These are phyloP conservation scores for Chalaropsis ovoidea DNA, from an alignment of 2,329 filamentous ascomycete genomes.

Conservation along the genomic window DNA sequence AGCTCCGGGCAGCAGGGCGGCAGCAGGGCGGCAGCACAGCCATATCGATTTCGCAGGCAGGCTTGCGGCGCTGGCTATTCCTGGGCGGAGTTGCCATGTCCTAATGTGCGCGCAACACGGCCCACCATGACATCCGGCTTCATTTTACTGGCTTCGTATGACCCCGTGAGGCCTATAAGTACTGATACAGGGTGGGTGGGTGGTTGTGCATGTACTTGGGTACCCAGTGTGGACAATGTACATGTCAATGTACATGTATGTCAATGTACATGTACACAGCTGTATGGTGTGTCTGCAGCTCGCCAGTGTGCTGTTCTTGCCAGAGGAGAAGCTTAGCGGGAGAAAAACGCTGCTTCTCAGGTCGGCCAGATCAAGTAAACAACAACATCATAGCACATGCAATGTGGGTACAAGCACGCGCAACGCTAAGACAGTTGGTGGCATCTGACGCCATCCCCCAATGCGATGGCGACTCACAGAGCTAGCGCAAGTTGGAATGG, in stretches of 20 bases:
- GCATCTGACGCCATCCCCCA: constrained; percentile 9
- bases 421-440: constrained; percentile 16
- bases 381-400: background rate
- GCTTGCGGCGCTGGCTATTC: background rate
- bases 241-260: too few relatives aligned
- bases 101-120: constrained; percentile 2
- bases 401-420: background rate
- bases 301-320: too few relatives aligned
- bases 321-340: background rate
- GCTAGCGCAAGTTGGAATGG: background rate
- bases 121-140: background rate
- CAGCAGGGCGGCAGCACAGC: too few relatives aligned
- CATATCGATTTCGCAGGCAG: background rate
- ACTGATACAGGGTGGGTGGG: background rate
- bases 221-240: background rate
- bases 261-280: too few relatives aligned
- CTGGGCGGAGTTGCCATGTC: too few relatives aligned
- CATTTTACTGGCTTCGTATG: background rate
- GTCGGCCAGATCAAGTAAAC: too few relatives aligned
- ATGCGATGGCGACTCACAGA: constrained; percentile 8
- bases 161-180: constrained; percentile 6
- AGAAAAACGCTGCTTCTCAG: too few relatives aligned
- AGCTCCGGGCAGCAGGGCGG: background rate
- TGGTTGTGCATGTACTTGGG: background rate
- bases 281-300: too few relatives aligned